Evolutionary conservation across 2,329 filamentous ascomycete species (phyloP).

Genomic region (Hortaea sp.): DNA sequence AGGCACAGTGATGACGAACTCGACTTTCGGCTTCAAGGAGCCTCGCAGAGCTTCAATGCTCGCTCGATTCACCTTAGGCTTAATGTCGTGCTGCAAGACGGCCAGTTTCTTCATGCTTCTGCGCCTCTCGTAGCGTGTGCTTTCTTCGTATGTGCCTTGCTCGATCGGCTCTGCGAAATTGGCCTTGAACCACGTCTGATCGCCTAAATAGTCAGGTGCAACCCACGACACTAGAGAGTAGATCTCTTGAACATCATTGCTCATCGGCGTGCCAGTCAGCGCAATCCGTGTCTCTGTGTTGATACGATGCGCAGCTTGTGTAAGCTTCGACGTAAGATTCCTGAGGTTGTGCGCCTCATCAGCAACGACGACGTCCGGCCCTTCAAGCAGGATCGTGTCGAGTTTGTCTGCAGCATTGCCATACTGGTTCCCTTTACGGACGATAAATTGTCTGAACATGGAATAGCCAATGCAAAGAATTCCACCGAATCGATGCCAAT

Average conservation of each 20-base stretch:
- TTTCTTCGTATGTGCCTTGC: slow-evolving; percentile 59
- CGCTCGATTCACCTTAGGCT: slow-evolving; percentile 66
- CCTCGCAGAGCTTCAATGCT: slow-evolving; percentile 58
- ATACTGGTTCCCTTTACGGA: slow-evolving; percentile 46
- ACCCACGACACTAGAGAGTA: slow-evolving; percentile 84
- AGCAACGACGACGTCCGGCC: slow-evolving; percentile 64
- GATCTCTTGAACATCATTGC: slow-evolving; percentile 77
- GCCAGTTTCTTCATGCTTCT: slow-evolving; percentile 56
- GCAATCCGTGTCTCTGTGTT: slow-evolving; percentile 64
- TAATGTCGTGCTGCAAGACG: slow-evolving; percentile 60
- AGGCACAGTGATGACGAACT: slow-evolving; percentile 70
- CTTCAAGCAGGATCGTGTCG: slow-evolving; percentile 43
- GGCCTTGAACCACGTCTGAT: slow-evolving; percentile 53
- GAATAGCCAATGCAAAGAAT: slow-evolving; percentile 68
- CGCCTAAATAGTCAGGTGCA: slow-evolving; percentile 66
- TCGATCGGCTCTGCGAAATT: slow-evolving; percentile 67
- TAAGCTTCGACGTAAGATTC: slow-evolving; percentile 47
- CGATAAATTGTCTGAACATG: slow-evolving; percentile 47
- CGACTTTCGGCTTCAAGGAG: slow-evolving; percentile 63
- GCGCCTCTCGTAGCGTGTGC: slow-evolving; percentile 44
- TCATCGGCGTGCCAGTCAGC: slow-evolving; percentile 75
- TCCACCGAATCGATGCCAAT: slow-evolving; percentile 58
- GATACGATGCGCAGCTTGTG: slow-evolving; percentile 49
- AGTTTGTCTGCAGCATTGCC: slow-evolving; percentile 43
- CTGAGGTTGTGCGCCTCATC: slow-evolving; percentile 82